Evolutionary conservation across 2,329 filamentous ascomycete species (phyloP).

Genomic region (Aureobasidium leucospermi): DNA sequence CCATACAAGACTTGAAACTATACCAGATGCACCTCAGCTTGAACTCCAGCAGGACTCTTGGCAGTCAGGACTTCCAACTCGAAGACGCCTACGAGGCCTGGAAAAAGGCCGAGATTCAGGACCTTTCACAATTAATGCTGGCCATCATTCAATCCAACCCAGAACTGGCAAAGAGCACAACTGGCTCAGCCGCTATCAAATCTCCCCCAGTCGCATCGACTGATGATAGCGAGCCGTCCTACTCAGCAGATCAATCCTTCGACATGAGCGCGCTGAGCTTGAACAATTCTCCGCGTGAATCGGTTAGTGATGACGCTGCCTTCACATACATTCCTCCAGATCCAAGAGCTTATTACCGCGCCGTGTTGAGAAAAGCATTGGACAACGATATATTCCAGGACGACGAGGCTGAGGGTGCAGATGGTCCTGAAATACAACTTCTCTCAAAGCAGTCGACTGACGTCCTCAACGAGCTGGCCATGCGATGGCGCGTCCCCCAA

Average conservation of each 20-base stretch:
- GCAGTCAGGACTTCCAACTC: slow-evolving; percentile 78
- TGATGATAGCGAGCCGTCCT: slow-evolving; percentile 38
- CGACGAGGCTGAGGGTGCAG: slow-evolving; percentile 41
- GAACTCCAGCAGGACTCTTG: slow-evolving; percentile 67
- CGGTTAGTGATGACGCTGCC: slow-evolving; percentile 46
- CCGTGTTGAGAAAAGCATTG: slow-evolving; percentile 71
- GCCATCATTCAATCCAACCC: slow-evolving; percentile 82
- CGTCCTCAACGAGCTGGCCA: slow-evolving; percentile 73
- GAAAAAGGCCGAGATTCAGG: slow-evolving; percentile 82
- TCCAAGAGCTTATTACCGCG: slow-evolving; percentile 73
- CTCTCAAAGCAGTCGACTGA: slow-evolving; percentile 73
- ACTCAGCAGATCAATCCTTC: slow-evolving; percentile 52
- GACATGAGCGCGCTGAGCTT: slow-evolving; percentile 61
- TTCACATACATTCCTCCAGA: slow-evolving; percentile 90
- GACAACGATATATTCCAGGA: slow-evolving; percentile 50
- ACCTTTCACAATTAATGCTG: slow-evolving; percentile 88
- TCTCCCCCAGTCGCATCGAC: slow-evolving; percentile 43
- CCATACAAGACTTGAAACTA: slow-evolving; percentile 81
- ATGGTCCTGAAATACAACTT: slow-evolving; percentile 46
- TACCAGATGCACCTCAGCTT: slow-evolving; percentile 87
- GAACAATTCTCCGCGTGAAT: slow-evolving; percentile 38
- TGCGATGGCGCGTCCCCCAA: slow-evolving; percentile 83
- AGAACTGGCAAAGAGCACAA: slow-evolving; percentile 70
- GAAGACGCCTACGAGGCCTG: slow-evolving; percentile 83
- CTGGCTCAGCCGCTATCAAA: slow-evolving; percentile 51